Conservation (phyloP, 768 basidiomycete species). For the Boletus tylopilopsis region DNA sequence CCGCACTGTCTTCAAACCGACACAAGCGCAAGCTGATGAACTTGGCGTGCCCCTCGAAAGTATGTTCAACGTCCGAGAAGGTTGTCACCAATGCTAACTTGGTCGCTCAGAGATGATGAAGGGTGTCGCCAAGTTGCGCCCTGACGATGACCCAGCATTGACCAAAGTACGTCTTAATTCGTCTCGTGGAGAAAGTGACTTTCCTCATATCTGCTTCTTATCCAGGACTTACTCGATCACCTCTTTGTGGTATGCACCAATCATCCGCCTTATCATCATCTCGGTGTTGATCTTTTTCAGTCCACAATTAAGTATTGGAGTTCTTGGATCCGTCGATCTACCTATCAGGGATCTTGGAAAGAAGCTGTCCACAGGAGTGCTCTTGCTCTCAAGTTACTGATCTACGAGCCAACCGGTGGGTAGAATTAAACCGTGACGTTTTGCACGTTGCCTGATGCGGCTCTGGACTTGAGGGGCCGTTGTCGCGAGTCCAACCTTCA, state of each 20-base stretch:
- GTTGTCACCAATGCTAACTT: neutral
- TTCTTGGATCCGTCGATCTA: conserved; percentile 83
- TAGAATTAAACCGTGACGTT: no score
- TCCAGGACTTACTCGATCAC: conserved; percentile 51
- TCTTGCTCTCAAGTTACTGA: conserved; percentile 88
- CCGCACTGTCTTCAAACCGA: conserved; percentile 19
- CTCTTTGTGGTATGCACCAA: conserved; percentile 47
- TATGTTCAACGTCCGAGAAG: conserved; percentile 17
- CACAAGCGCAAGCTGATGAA: conserved; percentile 39
- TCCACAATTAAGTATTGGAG: conserved; percentile 84
- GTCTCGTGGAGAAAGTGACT: neutral
- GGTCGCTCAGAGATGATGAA: conserved; percentile 36
- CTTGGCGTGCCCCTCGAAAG: conserved; percentile 46
- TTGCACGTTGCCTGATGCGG: neutral
- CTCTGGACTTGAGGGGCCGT: conserved; percentile 62
- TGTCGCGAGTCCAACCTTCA: conserved; percentile 94
- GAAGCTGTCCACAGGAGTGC: conserved; percentile 92
- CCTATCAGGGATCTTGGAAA: conserved; percentile 92
- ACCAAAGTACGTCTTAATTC: conserved; percentile 43
- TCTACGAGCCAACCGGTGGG: conserved; percentile 84
- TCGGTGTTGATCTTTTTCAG: conserved; percentile 23
- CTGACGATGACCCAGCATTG: conserved; percentile 67
- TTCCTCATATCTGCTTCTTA: neutral
- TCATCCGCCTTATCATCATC: neutral
- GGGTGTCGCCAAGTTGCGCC: conserved; percentile 44